Percentiles rank a stretch among this genome's conserved stretches.
Conservation (phyloP, 2,329 filamentous ascomycete genomes). For the Nothophoma quercina region DNA sequence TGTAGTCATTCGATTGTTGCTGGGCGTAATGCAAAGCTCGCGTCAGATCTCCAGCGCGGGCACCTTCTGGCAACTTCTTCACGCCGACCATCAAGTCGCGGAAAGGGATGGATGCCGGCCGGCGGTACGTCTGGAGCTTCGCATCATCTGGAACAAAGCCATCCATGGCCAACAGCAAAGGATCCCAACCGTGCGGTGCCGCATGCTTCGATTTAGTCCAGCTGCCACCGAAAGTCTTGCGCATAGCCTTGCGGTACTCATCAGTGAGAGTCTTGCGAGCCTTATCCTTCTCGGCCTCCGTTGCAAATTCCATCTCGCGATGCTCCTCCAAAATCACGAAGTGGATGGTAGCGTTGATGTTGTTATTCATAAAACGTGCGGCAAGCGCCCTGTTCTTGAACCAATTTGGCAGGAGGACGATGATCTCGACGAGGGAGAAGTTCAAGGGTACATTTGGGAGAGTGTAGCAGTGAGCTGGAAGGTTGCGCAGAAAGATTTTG, state of each 20-base stretch:
- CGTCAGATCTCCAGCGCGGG: constrained; percentile 36
- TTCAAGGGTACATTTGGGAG: constrained; percentile 18
- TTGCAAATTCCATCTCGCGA: constrained; percentile 10
- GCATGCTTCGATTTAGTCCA: constrained; percentile 23
- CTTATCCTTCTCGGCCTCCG: constrained; percentile 5
- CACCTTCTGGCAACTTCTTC: constrained; percentile 28
- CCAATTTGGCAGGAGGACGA: constrained; percentile 27
- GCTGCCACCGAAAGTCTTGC: not conserved
- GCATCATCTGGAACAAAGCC: constrained; percentile 17
- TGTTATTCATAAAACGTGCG: constrained; percentile 25
- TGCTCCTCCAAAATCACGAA: constrained; percentile 26
- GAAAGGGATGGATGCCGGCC: constrained; percentile 22
- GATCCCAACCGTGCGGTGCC: constrained; percentile 18
- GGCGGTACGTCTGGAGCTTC: not conserved
- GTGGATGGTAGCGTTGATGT: constrained; percentile 22
- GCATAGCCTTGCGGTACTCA: constrained; percentile 28
- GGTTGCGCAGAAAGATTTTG: constrained; percentile 9
- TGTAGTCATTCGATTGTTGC: constrained; percentile 12
- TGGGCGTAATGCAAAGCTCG: constrained; percentile 30
- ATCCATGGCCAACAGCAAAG: constrained; percentile 1
- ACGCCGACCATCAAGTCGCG: constrained; percentile 26
- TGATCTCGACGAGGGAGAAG: constrained; percentile 28
- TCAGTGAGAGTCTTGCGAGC: constrained; percentile 22
- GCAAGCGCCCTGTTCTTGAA: constrained; percentile 21
- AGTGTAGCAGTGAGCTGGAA: constrained; percentile 19